Evolutionary conservation across 1,284 basidiomycete genomes (phyloP), one percentile per base, ranked within the genome.

Genomic region (Rhizopogon parksii): DNA sequence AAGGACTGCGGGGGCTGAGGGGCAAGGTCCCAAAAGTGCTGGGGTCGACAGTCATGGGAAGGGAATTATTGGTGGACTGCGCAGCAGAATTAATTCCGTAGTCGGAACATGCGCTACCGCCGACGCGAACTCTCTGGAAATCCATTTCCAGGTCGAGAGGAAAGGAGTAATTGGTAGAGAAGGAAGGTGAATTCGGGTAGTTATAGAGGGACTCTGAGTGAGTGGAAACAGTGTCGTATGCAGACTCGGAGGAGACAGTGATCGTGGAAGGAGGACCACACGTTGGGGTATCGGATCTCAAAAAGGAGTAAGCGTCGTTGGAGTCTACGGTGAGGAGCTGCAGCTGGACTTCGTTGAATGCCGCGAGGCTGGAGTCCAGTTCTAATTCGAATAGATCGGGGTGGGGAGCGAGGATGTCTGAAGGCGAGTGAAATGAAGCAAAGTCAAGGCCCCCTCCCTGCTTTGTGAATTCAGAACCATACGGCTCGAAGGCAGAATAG

Each of bases 331-430:
- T 78, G 57, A 82, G 69, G 56, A 82, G 73, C 62, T 82, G 79
- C 51, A 88, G 72, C 62, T 84, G 76, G 54, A 72, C 65, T 58
- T 77, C 72, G 71, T 83, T 79, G 66, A 82, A 77, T 48, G 76
- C 77, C 55, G 78, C 78, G 61, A 85, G 78, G 66, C 76, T 78
- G 35, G 74, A 73, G 70, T 90, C 88, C 63, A 90, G 77, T 68
- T 90, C 88, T 48, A 79, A 77, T 62, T 89, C 88, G 71, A 89
- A 89, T 56, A 82, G 76, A 74, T 89, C 86, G 55, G 85, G 83
- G 64, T 84, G 79, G 47, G 85, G 85, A 43, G 82, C 82, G 59
- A 80, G 72, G 66, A 86, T 74, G 71, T 85, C 83, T 57, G 77
- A 73, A 58, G 80, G 73, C 52, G 78, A 72, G 62, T 77, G 76